These are phyloP conservation scores for Macaranga tanarius DNA, from an alignment of 441 rosid genomes.

Conservation along the genomic window DNA sequence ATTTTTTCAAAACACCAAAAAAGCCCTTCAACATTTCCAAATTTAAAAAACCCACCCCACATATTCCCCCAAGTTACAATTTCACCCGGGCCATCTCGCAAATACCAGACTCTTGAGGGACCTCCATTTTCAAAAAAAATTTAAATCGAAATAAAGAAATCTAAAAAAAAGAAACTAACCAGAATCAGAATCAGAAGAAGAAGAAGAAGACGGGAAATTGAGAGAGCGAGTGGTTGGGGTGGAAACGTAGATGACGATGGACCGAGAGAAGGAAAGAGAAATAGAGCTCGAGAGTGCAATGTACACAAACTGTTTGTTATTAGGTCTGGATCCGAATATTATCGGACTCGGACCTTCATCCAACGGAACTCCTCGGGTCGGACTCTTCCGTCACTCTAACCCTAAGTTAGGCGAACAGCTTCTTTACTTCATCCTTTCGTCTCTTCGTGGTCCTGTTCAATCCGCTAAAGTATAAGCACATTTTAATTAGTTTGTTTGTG, in stretches of 20 bases:
- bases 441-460: slow-evolving; percentile 97
- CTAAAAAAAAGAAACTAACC: slow-evolving; percentile 22
- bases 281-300: slow-evolving; percentile 99
- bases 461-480: slow-evolving; percentile 65
- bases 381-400: slow-evolving; percentile 99
- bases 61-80: background rate
- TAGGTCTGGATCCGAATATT: slow-evolving; percentile 90
- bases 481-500: background rate
- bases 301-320: slow-evolving; percentile 95
- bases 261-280: slow-evolving; percentile 99
- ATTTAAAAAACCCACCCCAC: background rate
- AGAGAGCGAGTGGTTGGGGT: slow-evolving; percentile 20
- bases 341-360: slow-evolving; percentile 88
- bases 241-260: slow-evolving; percentile 77
- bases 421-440: slow-evolving; percentile 95
- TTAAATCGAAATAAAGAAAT: slow-evolving; percentile 16
- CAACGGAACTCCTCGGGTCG: slow-evolving; percentile 83
- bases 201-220: slow-evolving; percentile 14
- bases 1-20: slow-evolving; percentile 3
- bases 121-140: slow-evolving; percentile 30
- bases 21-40: slow-evolving; percentile 9
- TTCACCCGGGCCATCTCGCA: background rate
- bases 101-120: slow-evolving; percentile 23
- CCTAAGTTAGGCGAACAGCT: slow-evolving; percentile 99
- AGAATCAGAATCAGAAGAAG: slow-evolving; percentile 24